A percentile compares a stretch with the other conserved stretches of the same genome.
phyloP scores from a whole-genome alignment of 768 basidiomycete species.

The Leccinum imitatum region DNA sequence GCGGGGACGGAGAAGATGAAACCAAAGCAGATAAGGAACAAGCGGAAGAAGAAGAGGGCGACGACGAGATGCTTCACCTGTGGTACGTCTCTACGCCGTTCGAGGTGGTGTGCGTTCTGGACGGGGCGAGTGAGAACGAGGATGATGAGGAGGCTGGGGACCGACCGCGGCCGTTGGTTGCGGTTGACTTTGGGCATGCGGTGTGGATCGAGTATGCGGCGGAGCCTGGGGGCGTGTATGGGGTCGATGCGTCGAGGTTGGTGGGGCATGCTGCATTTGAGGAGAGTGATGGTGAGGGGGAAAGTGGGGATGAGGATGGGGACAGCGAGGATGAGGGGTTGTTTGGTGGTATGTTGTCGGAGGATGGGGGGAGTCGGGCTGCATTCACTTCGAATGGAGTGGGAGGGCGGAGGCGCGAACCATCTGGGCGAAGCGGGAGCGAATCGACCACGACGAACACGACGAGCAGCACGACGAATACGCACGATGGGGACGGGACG shows the following conservation, averaged over 20 bases:
- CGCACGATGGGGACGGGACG: slow-evolving; percentile 19
- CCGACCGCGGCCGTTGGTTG: slow-evolving; percentile 67
- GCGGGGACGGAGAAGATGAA: not conserved
- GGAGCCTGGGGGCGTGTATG: slow-evolving; percentile 30
- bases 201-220: slow-evolving; percentile 71
- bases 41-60: slow-evolving; percentile 39
- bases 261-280: slow-evolving; percentile 26
- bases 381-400: slow-evolving; percentile 3
- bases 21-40: not conserved
- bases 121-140: slow-evolving; percentile 34
- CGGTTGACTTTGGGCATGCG: slow-evolving; percentile 86
- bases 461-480: slow-evolving; percentile 2
- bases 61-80: slow-evolving; percentile 60
- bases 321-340: slow-evolving; percentile 10
- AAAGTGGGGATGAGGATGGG: not conserved
- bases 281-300: slow-evolving; percentile 32
- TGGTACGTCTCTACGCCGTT: slow-evolving; percentile 74
- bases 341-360: slow-evolving; percentile 11
- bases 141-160: slow-evolving; percentile 38
- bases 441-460: slow-evolving; percentile 1
- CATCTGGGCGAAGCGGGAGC: not conserved
- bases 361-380: slow-evolving; percentile 2
- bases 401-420: not conserved
- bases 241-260: slow-evolving; percentile 30
- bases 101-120: slow-evolving; percentile 66